Evolutionary conservation across 1,284 basidiomycete genomes (phyloP), one percentile per base, ranked within the genome.

Genomic region (Fomitopsis betulina): DNA sequence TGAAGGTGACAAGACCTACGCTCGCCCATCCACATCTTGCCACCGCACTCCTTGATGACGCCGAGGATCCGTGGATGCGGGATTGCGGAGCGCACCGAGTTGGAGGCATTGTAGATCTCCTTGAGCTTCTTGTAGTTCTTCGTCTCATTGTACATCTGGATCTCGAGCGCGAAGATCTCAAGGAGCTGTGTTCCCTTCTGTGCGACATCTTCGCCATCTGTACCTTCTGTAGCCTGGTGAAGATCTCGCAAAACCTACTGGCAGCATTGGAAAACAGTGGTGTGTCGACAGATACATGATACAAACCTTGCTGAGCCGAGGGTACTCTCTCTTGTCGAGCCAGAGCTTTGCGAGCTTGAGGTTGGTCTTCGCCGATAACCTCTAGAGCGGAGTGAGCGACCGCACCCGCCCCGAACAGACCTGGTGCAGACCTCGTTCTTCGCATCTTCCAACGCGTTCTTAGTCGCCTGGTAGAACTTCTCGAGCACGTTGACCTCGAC

Each of bases 1-100:
- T 13, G 45, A 7, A 27, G 23, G 42, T 35, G 51, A 43, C 33
- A 33, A 12, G 4, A 79, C 89, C 67, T 72, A 91, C 96, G 92
- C 79, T 99, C 97, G 58, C 93, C 94, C 97, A 99, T 99, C 94
- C 97, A 98, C 97, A 99, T 99, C 77, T 99, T 99, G 8, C 97
- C 97, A 13, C 97, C 97, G 65, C 96, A 98, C 73, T 99, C 97
- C 69, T 96, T 94, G 74, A 99, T 99, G 56, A 98, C 93, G 55
- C 96, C 97, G 91, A 98, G 95, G 69, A 99, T 98, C 27, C 95
- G 86, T 8, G 97, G 97, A 75, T 99, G 97, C 10, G 96, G 96
- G 60, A 99, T 98, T 8, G 97, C 97, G 35, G 94, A 96, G 56
- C 93, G 91, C 58, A 99, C 94, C 56, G 87, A 85, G 64, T 93